Conservation (phyloP, 306 rosid species). For the Lathyrus aphaca region DNA sequence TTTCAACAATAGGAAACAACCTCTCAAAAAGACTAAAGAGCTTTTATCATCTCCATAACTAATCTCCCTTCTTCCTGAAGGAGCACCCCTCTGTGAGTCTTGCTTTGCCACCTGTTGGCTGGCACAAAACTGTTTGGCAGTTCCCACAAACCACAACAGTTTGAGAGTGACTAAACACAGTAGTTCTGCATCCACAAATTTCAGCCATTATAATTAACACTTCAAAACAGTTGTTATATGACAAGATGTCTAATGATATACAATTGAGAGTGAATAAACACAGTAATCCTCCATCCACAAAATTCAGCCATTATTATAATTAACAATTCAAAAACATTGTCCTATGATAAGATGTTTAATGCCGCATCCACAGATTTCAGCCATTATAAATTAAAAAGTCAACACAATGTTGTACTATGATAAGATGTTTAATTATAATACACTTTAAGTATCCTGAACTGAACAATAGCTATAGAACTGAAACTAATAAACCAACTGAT, state of each 20-base stretch:
- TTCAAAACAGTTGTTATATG: background rate
- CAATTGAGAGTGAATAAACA: slow-evolving; percentile 34
- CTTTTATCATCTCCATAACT: background rate
- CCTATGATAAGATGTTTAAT: background rate
- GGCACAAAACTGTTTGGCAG: slow-evolving; percentile 48
- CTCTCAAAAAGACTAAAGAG: slow-evolving; percentile 15
- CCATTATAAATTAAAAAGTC: background rate
- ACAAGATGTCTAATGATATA: background rate
- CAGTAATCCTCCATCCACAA: slow-evolving; percentile 40
- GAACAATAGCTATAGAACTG: no score
- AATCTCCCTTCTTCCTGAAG: slow-evolving; percentile 50
- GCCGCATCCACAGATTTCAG: slow-evolving; percentile 32
- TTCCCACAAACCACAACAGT: slow-evolving; percentile 45
- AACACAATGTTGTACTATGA: background rate
- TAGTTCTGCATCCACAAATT: slow-evolving; percentile 40
- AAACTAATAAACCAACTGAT: no score
- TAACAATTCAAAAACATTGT: background rate
- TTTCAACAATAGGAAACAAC: slow-evolving; percentile 13
- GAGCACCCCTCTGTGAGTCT: slow-evolving; percentile 45
- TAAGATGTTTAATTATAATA: background rate
- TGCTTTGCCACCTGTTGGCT: slow-evolving; percentile 46
- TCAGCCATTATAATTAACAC: background rate
- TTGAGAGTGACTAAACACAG: slow-evolving; percentile 51
- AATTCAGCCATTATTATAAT: background rate
- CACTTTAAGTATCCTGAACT: background rate